Evolutionary conservation across 2,329 filamentous ascomycete genomes (phyloP), one percentile per base, ranked within the genome.

Genomic region (Coleophoma cylindrospora): DNA sequence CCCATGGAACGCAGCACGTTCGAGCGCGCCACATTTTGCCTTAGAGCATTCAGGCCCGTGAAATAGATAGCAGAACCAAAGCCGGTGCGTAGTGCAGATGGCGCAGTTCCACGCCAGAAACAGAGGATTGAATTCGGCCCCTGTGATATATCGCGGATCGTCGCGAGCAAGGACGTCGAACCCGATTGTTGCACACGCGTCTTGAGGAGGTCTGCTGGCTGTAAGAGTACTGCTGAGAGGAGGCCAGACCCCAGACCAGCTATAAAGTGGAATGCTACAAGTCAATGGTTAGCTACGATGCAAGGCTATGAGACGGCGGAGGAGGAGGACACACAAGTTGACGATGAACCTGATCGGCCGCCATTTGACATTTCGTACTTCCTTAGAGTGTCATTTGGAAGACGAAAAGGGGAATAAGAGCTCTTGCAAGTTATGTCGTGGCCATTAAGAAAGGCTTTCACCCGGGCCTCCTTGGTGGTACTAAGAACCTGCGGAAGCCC

Each of bases 41-140:
- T 86, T 54, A 96, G 78, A 14, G 84, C 78, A 67, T 96, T 96
- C 53, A 99, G 80, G 41, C 84, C 83, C 40, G 89, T 89, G 67
- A 99, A 97, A 73, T 99, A 99, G 47, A 99, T 80, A 9, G 94
- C 94, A 1, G 88, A 92, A 22, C 94, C 94, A 64, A 95, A 84
- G 51, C 94, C 92, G 2, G 94, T 99, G 52, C 94, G 87, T 43
- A 97, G 79, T n/a, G 91, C 89, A 2, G 90, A 96, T 21, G 94
- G 94, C 1, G 94, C 76, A 4, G 94, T 95, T 49, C 94, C 94
- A 55, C 94, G 84, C 92, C 94, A 99, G 64, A 99, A 81, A 40
- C 83, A 80, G 33, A 82, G 79, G 55, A 95, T 73, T 21, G 73
- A 64, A 52, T 73, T 72, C 4, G 87, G 84, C 10, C 80, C 83